These are phyloP conservation scores for Cucurbita maxima DNA, from an alignment of 306 rosid species.

Conservation along the genomic window DNA sequence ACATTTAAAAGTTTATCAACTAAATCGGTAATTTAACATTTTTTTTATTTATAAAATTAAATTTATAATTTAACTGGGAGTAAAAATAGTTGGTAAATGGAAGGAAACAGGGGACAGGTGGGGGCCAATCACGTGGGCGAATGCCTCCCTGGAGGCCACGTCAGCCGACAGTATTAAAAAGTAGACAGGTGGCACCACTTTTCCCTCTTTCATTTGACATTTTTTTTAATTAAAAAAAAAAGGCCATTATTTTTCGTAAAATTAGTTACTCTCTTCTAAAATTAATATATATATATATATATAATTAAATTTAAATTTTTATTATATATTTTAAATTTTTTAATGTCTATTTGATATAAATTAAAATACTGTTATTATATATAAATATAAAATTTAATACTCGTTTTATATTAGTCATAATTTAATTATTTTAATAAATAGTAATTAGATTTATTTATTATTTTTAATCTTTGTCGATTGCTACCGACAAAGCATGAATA, in stretches of 20 bases:
- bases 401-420: too few relatives aligned
- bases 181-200: not conserved
- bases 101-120: conserved; percentile 13
- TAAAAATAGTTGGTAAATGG: not conserved
- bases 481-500: conserved; percentile 2
- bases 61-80: not conserved
- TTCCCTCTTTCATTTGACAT: not conserved
- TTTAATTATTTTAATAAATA: too few relatives aligned
- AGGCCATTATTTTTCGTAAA: too few relatives aligned
- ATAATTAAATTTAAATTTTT: too few relatives aligned
- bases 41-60: too few relatives aligned
- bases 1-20: too few relatives aligned
- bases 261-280: too few relatives aligned
- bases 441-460: not conserved
- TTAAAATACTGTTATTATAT: too few relatives aligned
- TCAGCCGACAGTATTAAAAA: conserved; percentile 18
- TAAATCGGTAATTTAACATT: too few relatives aligned
- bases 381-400: too few relatives aligned
- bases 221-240: not conserved
- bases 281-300: too few relatives aligned
- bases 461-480: not conserved
- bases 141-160: conserved; percentile 11
- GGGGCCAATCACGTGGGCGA: conserved; percentile 20
- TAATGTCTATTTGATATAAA: not conserved
- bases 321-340: not conserved